These are phyloP conservation scores for Anthracocystis panici-leucophaei DNA, from an alignment of 1,284 basidiomycete species.

Conservation along the genomic window DNA sequence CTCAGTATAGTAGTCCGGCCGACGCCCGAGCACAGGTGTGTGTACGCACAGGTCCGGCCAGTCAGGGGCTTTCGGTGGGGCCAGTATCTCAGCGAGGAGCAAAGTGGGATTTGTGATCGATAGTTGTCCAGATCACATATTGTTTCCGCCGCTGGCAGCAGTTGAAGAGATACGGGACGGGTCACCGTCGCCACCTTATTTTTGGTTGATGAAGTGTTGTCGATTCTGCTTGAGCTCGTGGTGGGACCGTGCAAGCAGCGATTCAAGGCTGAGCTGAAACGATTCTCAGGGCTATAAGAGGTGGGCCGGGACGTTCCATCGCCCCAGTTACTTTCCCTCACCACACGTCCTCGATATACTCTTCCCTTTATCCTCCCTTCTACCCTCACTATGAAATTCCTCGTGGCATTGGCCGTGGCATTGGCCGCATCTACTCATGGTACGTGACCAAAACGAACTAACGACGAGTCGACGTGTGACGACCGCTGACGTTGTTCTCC, in stretches of 20 bases:
- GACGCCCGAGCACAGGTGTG: background rate
- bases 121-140: background rate
- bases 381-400: conserved; percentile 18
- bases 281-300: background rate
- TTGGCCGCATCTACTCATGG: conserved; percentile 23
- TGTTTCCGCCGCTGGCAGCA: background rate
- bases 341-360: background rate
- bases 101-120: conserved; percentile 1
- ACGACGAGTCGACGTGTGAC: background rate
- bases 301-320: background rate
- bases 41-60: background rate
- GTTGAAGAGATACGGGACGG: conserved; percentile 10
- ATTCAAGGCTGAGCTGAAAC: background rate
- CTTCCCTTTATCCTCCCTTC: background rate
- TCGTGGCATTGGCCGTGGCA: conserved; percentile 22
- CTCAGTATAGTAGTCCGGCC: no score
- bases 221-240: background rate
- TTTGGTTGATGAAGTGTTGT: conserved; percentile 9
- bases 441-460: conserved; percentile 1
- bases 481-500: background rate
- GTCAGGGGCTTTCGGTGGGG: conserved; percentile 1
- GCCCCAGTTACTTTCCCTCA: background rate
- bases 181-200: background rate
- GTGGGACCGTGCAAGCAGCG: no score
- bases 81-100: background rate